A percentile compares a stretch with the other conserved stretches of the same genome.
Evolutionary conservation across 2,329 filamentous ascomycete genomes (phyloP).

Genomic region (Tolypocladium sp.): DNA sequence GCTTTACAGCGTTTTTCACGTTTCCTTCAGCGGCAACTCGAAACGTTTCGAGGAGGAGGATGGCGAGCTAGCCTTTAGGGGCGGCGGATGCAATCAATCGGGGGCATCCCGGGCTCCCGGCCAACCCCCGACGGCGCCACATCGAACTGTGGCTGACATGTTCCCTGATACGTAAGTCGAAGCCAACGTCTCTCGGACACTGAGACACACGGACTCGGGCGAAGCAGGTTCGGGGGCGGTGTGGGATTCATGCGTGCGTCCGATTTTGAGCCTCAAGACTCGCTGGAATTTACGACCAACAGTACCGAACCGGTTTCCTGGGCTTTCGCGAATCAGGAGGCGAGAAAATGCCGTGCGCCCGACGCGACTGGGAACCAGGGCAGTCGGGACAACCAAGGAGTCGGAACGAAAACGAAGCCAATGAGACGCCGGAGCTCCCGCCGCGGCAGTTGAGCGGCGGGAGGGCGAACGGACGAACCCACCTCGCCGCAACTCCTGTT

Average conservation of each 20-base stretch:
- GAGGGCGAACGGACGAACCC: not conserved
- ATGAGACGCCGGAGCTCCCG: not conserved
- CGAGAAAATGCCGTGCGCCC: not conserved
- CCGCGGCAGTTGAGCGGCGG: not conserved
- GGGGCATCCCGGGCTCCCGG: not conserved
- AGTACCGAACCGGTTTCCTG: not conserved
- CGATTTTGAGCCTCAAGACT: not conserved
- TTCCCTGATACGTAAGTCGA: not conserved
- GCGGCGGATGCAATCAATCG: not conserved
- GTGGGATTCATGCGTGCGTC: not conserved
- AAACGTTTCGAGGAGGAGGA: not conserved
- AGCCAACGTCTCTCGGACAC: not conserved
- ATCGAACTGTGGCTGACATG: not conserved
- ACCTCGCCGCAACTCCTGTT: not conserved
- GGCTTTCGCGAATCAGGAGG: not conserved
- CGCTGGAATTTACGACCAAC: not conserved
- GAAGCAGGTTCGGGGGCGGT: not conserved
- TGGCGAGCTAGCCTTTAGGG: not conserved
- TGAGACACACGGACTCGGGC: not conserved
- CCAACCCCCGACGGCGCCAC: not conserved
- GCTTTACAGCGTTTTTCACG: not conserved
- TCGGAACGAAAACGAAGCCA: not conserved
- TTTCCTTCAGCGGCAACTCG: not conserved
- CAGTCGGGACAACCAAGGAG: not conserved
- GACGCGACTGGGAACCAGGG: not conserved